A percentile compares a stretch with the other conserved stretches of the same genome.
Evolutionary conservation across 2,329 filamentous ascomycete genomes (phyloP).

Genomic region (Zasmidium cellare): DNA sequence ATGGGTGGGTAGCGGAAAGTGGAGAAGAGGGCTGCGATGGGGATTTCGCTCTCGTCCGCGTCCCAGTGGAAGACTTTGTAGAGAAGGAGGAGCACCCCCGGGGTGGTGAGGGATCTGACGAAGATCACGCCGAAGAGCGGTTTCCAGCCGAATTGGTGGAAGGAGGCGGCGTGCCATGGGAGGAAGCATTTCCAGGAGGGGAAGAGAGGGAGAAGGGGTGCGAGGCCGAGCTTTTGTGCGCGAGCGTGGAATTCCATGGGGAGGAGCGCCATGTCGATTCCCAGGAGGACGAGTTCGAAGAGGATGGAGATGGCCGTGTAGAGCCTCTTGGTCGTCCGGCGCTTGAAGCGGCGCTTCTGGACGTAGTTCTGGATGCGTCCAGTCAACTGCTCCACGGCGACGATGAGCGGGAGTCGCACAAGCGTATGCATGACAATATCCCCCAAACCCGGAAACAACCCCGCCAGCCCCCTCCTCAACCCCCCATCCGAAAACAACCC

Average conservation of each 20-base stretch:
- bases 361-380: constrained; percentile 18
- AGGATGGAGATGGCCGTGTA: constrained; percentile 13
- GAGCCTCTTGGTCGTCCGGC: constrained; percentile 14
- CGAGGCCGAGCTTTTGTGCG: constrained; percentile 28
- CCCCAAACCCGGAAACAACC: constrained; percentile 17
- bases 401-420: constrained; percentile 16
- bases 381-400: constrained; percentile 20
- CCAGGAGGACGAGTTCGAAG: constrained; percentile 16
- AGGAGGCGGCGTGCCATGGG: constrained; percentile 15
- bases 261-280: constrained; percentile 25
- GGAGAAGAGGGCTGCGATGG: constrained; percentile 24
- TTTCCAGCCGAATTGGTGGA: constrained; percentile 20
- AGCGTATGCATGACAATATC: constrained; percentile 18
- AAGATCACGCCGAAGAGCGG: constrained; percentile 9
- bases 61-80: constrained; percentile 18
- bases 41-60: constrained; percentile 13
- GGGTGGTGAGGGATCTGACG: constrained; percentile 14
- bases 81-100: constrained; percentile 23
- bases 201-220: constrained; percentile 24
- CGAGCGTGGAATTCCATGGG: constrained; percentile 28
- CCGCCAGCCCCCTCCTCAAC: constrained; percentile 13
- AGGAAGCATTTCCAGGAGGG: constrained; percentile 20
- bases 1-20: constrained; percentile 23
- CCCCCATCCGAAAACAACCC: constrained; percentile 13
- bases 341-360: constrained; percentile 7